These are phyloP conservation scores for Neocatenulostroma microsporum DNA, from an alignment of 2,329 filamentous ascomycete species.

Conservation along the genomic window DNA sequence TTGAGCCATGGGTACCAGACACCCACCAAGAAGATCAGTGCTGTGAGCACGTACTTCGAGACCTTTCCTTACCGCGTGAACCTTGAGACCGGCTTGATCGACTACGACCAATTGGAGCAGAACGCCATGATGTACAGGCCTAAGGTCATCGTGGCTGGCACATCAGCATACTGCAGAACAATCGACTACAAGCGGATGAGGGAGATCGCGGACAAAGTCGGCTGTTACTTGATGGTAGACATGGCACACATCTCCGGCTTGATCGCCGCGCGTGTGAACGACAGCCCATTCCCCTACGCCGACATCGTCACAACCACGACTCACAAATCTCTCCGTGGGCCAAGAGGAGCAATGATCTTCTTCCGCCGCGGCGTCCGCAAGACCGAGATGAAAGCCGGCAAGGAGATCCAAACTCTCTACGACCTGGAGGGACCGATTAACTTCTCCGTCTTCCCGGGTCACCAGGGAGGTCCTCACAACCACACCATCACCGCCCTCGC, in stretches of 20 bases:
- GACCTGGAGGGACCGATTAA: constrained; percentile 96
- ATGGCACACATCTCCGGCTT: constrained; percentile 99
- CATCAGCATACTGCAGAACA: constrained; percentile 94
- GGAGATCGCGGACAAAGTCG: constrained; percentile 86
- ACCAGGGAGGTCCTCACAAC: constrained; percentile 98
- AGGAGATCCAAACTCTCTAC: constrained; percentile 66
- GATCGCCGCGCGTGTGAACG: constrained; percentile 85
- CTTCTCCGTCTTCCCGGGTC: constrained; percentile 97
- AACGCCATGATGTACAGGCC: constrained; percentile 87
- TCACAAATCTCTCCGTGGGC: constrained; percentile 96
- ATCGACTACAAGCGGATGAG: constrained; percentile 97
- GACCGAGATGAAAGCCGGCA: constrained; percentile 81
- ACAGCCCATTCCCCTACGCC: constrained; percentile 83
- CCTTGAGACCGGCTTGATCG: constrained; percentile 86
- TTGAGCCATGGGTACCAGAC: constrained; percentile 97
- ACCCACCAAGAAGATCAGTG: constrained; percentile 74
- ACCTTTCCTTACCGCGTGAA: constrained; percentile 93
- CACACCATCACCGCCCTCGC: constrained; percentile 97
- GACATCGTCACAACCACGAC: constrained; percentile 98
- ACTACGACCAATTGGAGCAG: constrained; percentile 89
- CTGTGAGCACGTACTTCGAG: constrained; percentile 98
- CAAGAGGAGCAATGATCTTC: constrained; percentile 99
- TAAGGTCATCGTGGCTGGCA: constrained; percentile 93
- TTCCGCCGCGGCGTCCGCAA: constrained; percentile 95
- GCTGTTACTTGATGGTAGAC: constrained; percentile 90